Conservation (phyloP, 129 eudicot genomes). For the Escallonia rubra region DNA sequence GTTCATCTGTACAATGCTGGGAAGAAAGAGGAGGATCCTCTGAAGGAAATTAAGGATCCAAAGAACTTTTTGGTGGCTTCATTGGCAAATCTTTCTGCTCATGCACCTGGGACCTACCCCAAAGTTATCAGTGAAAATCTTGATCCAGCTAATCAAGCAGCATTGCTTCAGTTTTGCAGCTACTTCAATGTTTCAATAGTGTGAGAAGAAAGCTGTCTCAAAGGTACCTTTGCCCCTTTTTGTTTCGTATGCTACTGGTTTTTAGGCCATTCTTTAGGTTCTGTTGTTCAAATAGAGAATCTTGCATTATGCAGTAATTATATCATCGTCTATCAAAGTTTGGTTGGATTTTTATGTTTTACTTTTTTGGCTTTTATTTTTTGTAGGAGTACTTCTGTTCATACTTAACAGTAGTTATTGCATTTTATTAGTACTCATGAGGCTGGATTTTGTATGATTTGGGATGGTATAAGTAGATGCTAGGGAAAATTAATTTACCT, state of each 20-base stretch:
- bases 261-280: neutral
- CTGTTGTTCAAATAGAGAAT: neutral
- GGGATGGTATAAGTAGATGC: no score
- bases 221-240: slow-evolving; percentile 30
- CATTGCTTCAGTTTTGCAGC: slow-evolving; percentile 65
- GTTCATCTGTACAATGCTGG: slow-evolving; percentile 80
- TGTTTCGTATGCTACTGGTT: neutral
- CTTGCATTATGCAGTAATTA: no score
- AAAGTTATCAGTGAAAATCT: slow-evolving; percentile 54
- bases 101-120: slow-evolving; percentile 53
- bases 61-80: slow-evolving; percentile 56
- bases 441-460: no score
- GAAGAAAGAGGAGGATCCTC: slow-evolving; percentile 86
- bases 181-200: slow-evolving; percentile 49
- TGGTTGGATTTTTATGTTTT: neutral
- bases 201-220: slow-evolving; percentile 17
- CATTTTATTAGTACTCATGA: no score
- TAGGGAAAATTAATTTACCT: no score
- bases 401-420: neutral
- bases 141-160: slow-evolving; percentile 77
- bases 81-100: slow-evolving; percentile 58
- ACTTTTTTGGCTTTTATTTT: no score
- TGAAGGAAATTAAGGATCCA: slow-evolving; percentile 81
- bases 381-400: neutral
- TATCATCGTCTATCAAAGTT: neutral